Conservation (phyloP, 306 rosid genomes). For the Acacia acuminata region DNA sequence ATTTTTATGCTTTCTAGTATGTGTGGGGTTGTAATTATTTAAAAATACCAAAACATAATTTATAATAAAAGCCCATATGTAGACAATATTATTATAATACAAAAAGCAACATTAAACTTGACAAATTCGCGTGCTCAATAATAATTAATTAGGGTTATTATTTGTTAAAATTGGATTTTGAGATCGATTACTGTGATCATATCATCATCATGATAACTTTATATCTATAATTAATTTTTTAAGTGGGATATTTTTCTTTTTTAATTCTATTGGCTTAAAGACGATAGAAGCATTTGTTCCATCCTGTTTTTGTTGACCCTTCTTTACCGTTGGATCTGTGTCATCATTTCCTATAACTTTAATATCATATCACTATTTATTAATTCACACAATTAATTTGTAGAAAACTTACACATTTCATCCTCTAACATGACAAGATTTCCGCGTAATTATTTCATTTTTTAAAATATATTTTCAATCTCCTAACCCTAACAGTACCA, state of each 20-base stretch:
- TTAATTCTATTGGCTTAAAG: slow-evolving; percentile 20
- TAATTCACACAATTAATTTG: background rate
- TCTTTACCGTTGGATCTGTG: background rate
- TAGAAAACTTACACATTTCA: no score
- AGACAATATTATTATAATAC: background rate
- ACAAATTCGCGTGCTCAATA: background rate
- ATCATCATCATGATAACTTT: background rate
- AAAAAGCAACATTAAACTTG: background rate
- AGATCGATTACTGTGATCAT: background rate
- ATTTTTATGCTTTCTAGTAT: slow-evolving; percentile 21
- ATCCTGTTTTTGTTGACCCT: background rate
- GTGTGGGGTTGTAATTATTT: background rate
- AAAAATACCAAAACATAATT: background rate
- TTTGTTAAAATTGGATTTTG: background rate
- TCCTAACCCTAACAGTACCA: no score
- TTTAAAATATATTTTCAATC: no score
- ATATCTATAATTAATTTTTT: background rate
- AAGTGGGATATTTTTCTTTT: background rate
- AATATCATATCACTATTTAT: background rate
- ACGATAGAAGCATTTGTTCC: slow-evolving; percentile 28
- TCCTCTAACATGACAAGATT: background rate
- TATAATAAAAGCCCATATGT: background rate
- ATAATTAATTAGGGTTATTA: background rate
- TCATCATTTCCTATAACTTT: background rate
- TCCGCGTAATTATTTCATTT: no score